Base-by-base conservation (phyloP, 148 eudicot genomes). In the Oxyria digyna region DNA sequence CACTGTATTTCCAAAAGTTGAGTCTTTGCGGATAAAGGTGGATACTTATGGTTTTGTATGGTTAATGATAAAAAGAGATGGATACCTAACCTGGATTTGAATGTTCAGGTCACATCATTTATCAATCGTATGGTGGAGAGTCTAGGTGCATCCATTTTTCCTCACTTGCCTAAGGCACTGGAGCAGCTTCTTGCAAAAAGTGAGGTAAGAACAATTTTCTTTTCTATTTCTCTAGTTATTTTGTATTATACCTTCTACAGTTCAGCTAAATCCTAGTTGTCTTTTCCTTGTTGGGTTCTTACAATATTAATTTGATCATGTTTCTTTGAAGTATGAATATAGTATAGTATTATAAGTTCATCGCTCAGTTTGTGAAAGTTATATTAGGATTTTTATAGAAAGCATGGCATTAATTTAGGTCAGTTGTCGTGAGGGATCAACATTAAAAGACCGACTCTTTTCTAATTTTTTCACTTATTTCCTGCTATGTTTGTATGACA, bases 71-170 rank as follows among this genome's bases (percentile, higher is more conserved):
- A 59, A 10, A 59, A 10, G 18, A 27, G 20, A 45, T 77, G 33
- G 8, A 67, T 71, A 3, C 38, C 73, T 75, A 67, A 72, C 71
- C 57, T 72, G 14, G 15, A 55, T 48, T 67, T 50, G 67, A 13
- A 68, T 62, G 55, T 17, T 31, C 54, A 93, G 98, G 96, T 94
- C 68, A 85, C 91, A 27, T 91, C 99, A 65, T 94, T 94, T 78
- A 81, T 94, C 54, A 97, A 94, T 32, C 91, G 99, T 40, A 94
- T 94, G 97, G 91, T 94, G 77, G 97, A 94, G 65, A 91, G 85
- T 27, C 75, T 94, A 80, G 99, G 99, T 23, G 70, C 85, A 72
- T 82, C 90, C n/a, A 86, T 94, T 71, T 84, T 94, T 77, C 93
- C 99, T 9, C 85, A 84, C 77, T 81, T 94, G 70, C 97, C 97